Evolutionary conservation across 2,329 filamentous ascomycete genomes (phyloP).

Genomic region (Neonectria ditissima): DNA sequence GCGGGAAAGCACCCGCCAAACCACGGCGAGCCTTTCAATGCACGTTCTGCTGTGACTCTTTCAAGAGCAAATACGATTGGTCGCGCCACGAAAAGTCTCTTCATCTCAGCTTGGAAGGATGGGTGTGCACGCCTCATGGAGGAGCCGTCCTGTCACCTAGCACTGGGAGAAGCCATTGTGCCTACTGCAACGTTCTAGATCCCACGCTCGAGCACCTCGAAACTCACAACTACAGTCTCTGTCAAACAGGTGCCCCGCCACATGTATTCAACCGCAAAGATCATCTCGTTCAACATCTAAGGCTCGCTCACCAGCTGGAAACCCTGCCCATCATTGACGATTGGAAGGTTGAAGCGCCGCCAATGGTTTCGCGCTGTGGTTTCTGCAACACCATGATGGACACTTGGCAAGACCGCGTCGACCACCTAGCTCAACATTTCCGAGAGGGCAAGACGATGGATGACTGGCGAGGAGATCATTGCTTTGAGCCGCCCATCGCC

Average conservation of each 20-base stretch:
- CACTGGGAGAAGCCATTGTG: constrained; percentile 40
- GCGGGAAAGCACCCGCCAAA: neutral
- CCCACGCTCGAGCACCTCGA: constrained; percentile 41
- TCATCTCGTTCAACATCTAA: constrained; percentile 48
- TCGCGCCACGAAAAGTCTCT: constrained; percentile 38
- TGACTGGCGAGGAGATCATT: constrained; percentile 9
- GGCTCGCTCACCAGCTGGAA: constrained; percentile 50
- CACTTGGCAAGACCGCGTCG: constrained; percentile 44
- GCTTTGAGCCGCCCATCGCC: constrained; percentile 9
- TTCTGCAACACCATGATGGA: constrained; percentile 43
- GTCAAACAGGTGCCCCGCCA: constrained; percentile 17
- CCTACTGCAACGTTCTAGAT: constrained; percentile 41
- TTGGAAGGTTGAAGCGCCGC: constrained; percentile 44
- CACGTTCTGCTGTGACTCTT: constrained; percentile 41
- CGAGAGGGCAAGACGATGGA: constrained; percentile 16
- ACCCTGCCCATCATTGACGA: constrained; percentile 53
- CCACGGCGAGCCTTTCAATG: constrained; percentile 30
- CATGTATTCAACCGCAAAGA: constrained; percentile 47
- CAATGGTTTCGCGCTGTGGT: constrained; percentile 46
- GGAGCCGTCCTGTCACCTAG: constrained; percentile 30
- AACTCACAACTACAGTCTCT: constrained; percentile 35
- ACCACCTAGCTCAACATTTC: constrained; percentile 45
- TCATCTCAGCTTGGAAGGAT: constrained; percentile 37
- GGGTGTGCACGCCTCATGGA: constrained; percentile 41
- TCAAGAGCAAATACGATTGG: constrained; percentile 45